A percentile compares a stretch with the other conserved stretches of the same genome.
Conservation (phyloP, 345 rosid species). For the Pistacia atlantica region DNA sequence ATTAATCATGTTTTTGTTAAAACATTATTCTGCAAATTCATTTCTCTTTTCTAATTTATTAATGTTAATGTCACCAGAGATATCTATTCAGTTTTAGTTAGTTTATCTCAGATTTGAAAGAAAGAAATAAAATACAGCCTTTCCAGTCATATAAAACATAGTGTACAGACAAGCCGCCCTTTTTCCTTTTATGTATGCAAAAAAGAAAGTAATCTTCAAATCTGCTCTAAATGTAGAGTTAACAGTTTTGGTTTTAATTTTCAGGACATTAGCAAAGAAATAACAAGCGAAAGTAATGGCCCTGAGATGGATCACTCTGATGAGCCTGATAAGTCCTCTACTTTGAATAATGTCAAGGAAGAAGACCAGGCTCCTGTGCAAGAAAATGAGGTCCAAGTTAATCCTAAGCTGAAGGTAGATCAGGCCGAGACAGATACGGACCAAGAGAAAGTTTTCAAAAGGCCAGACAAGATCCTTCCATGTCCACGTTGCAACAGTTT, state of each 20-base stretch:
- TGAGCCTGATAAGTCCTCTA: conserved; percentile 24
- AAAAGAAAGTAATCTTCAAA: not conserved
- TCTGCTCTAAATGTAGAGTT: not conserved
- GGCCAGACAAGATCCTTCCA: conserved; percentile 71
- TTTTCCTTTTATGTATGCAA: not conserved
- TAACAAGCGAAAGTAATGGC: conserved; percentile 23
- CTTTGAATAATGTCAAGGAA: conserved; percentile 20
- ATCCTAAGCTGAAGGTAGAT: conserved; percentile 30
- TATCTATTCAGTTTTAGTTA: not conserved
- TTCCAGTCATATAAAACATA: not conserved
- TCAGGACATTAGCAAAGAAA: conserved; percentile 34
- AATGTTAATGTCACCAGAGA: not conserved
- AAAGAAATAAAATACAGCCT: not conserved
- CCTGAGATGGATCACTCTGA: conserved; percentile 12
- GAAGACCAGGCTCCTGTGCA: conserved; percentile 17
- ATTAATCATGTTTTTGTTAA: not conserved
- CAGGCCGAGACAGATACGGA: conserved; percentile 33
- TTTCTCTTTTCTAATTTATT: not conserved
- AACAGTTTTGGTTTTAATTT: conserved; percentile 7
- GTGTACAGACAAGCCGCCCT: not conserved
- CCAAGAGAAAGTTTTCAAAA: conserved; percentile 52
- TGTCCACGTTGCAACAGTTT: conserved; percentile 81
- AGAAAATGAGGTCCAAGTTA: conserved; percentile 25
- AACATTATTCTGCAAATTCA: not conserved
- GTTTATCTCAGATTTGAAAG: not conserved